A percentile compares a stretch with the other conserved stretches of the same genome.
Evolutionary conservation across 2,329 filamentous ascomycete species (phyloP).

Genomic region (Colletotrichum tropicicola): DNA sequence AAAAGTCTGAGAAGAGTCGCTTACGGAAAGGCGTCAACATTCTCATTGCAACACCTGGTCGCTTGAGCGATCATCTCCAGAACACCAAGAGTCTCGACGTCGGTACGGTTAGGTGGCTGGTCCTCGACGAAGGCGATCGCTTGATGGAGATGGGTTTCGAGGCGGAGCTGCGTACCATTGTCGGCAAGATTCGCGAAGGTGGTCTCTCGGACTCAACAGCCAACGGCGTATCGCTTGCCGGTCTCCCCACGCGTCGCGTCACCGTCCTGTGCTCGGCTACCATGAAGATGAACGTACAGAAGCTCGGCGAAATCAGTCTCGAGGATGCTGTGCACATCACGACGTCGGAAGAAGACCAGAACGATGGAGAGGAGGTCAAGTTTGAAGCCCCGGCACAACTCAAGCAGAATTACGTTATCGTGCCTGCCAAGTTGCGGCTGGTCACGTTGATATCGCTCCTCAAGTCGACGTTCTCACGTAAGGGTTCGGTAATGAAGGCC

Average conservation of each 20-base stretch:
- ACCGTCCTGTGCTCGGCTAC: conserved; percentile 96
- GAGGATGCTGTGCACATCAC: conserved; percentile 92
- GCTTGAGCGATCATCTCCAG: conserved; percentile 89
- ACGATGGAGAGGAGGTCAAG: conserved; percentile 58
- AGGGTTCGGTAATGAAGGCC: conserved; percentile 93
- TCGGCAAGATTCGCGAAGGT: conserved; percentile 78
- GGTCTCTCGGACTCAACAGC: conserved; percentile 66
- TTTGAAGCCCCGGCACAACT: conserved; percentile 91
- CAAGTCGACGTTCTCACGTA: conserved; percentile 86
- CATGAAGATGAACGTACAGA: conserved; percentile 97
- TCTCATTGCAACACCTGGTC: conserved; percentile 90
- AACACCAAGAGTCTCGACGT: conserved; percentile 91
- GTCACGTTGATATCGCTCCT: conserved; percentile 87
- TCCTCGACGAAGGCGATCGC: conserved; percentile 96
- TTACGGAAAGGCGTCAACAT: conserved; percentile 96
- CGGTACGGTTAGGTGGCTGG: conserved; percentile 89
- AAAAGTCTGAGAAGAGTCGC: conserved; percentile 88
- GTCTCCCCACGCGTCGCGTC: conserved; percentile 78
- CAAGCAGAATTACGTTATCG: conserved; percentile 89
- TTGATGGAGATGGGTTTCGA: conserved; percentile 99
- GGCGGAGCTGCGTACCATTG: conserved; percentile 88
- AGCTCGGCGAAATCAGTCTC: conserved; percentile 91
- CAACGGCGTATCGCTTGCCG: conserved; percentile 64
- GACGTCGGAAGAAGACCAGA: conserved; percentile 63
- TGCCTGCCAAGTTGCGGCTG: conserved; percentile 88